Percentiles rank a stretch among this genome's conserved stretches.
These are phyloP conservation scores for Paramecium biaurelia DNA, from an alignment of 73 alveolate species.

Conservation along the genomic window DNA sequence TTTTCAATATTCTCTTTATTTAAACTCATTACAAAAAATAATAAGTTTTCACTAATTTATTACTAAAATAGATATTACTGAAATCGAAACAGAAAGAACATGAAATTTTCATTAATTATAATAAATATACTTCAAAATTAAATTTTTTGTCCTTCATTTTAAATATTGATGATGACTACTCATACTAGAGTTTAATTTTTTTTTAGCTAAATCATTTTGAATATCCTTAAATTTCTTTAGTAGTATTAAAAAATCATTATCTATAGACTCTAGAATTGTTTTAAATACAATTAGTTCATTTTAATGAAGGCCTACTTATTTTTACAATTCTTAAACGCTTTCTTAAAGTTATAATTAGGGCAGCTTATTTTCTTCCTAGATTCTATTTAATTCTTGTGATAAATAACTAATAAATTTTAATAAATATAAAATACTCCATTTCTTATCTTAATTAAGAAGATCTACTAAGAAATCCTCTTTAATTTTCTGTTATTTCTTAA, in stretches of 20 bases:
- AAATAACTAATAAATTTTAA: background rate
- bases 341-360: background rate
- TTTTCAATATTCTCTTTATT: background rate
- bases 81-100: background rate
- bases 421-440: background rate
- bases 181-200: background rate
- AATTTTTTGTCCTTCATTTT: background rate
- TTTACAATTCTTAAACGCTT: background rate
- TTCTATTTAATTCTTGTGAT: background rate
- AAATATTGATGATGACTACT: background rate
- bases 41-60: background rate
- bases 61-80: background rate
- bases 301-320: background rate
- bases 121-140: background rate
- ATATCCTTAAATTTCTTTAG: background rate
- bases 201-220: background rate
- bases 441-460: background rate
- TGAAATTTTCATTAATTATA: background rate
- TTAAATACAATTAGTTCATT: background rate
- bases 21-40: background rate
- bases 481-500: background rate
- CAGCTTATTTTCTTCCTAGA: background rate
- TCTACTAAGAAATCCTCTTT: background rate
- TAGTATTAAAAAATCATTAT: background rate
- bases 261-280: background rate